Conservation (phyloP, 2,329 filamentous ascomycete genomes). For the Trichoderma oligosporum region DNA sequence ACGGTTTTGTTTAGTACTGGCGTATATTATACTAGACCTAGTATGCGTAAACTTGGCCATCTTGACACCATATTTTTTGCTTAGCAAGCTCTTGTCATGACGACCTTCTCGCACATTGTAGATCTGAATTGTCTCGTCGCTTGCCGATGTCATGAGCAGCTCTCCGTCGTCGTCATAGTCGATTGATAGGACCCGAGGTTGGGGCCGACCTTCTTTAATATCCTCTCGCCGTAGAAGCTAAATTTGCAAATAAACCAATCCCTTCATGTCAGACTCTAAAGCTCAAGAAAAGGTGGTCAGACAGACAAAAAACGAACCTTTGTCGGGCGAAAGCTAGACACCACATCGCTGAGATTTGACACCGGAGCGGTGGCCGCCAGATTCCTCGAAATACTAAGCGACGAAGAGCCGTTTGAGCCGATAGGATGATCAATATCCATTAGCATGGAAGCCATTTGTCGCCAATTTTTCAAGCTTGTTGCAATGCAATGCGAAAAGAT, state of each 20-base stretch:
- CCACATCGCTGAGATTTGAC: slow-evolving; percentile 72
- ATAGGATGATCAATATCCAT: slow-evolving; percentile 54
- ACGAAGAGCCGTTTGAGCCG: slow-evolving; percentile 40
- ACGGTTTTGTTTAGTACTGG: slow-evolving; percentile 92
- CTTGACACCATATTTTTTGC: slow-evolving; percentile 95
- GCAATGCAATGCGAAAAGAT: neutral
- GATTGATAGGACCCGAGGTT: slow-evolving; percentile 74
- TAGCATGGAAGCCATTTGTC: slow-evolving; percentile 50
- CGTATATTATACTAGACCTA: slow-evolving; percentile 86
- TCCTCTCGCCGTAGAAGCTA: slow-evolving; percentile 58
- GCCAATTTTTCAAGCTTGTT: neutral
- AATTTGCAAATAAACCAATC: neutral
- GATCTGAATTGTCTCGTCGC: slow-evolving; percentile 92
- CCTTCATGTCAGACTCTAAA: neutral
- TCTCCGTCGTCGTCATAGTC: slow-evolving; percentile 97
- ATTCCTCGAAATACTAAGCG: slow-evolving; percentile 50
- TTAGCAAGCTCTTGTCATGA: slow-evolving; percentile 82
- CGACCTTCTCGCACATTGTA: slow-evolving; percentile 91
- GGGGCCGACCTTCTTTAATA: slow-evolving; percentile 47
- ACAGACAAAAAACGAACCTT: slow-evolving; percentile 55
- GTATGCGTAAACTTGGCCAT: slow-evolving; percentile 93
- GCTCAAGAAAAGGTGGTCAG: neutral
- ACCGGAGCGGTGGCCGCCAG: slow-evolving; percentile 42
- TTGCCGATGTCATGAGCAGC: slow-evolving; percentile 83
- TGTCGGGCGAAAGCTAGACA: slow-evolving; percentile 72